These are phyloP conservation scores for Shiraia sp. DNA, from an alignment of 2,329 filamentous ascomycete genomes.

Conservation along the genomic window DNA sequence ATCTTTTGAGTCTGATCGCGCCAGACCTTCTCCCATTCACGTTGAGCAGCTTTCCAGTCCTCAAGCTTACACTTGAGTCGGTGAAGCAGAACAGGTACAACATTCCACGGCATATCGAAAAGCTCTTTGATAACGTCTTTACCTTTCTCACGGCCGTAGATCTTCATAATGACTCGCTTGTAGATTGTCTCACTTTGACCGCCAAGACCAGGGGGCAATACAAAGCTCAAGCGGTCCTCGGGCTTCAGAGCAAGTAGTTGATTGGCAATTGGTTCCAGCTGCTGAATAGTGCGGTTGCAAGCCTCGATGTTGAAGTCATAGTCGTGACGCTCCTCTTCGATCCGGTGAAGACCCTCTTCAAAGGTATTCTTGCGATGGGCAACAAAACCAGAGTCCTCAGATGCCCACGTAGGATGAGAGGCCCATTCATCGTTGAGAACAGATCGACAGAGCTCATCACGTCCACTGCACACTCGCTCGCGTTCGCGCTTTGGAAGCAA, in stretches of 20 bases:
- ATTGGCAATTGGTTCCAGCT: conserved; percentile 91
- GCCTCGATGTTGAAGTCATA: conserved; percentile 99
- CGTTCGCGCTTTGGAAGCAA: conserved; percentile 88
- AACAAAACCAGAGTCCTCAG: conserved; percentile 96
- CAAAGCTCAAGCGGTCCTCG: conserved; percentile 74
- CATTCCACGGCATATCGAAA: conserved; percentile 79
- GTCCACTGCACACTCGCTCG: conserved; percentile 87
- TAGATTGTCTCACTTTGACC: conserved; percentile 97
- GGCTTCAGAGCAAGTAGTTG: conserved; percentile 78
- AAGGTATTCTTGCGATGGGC: conserved; percentile 96
- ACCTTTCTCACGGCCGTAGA: conserved; percentile 85
- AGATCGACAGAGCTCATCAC: conserved; percentile 89
- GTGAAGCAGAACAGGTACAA: conserved; percentile 85
- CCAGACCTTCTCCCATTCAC: conserved; percentile 99
- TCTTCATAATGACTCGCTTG: conserved; percentile 95
- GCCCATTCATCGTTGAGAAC: conserved; percentile 98
- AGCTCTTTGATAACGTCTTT: conserved; percentile 85
- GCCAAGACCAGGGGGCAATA: conserved; percentile 80
- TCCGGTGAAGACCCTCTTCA: conserved; percentile 91
- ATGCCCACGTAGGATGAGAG: conserved; percentile 97
- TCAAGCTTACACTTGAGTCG: conserved; percentile 95
- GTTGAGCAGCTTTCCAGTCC: conserved; percentile 94
- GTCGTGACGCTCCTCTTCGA: conserved; percentile 97
- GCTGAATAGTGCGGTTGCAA: conserved; percentile 90
- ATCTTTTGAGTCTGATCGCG: conserved; percentile 92